Base-by-base conservation (phyloP, 768 basidiomycete genomes). In the Pulveroboletus sp. region DNA sequence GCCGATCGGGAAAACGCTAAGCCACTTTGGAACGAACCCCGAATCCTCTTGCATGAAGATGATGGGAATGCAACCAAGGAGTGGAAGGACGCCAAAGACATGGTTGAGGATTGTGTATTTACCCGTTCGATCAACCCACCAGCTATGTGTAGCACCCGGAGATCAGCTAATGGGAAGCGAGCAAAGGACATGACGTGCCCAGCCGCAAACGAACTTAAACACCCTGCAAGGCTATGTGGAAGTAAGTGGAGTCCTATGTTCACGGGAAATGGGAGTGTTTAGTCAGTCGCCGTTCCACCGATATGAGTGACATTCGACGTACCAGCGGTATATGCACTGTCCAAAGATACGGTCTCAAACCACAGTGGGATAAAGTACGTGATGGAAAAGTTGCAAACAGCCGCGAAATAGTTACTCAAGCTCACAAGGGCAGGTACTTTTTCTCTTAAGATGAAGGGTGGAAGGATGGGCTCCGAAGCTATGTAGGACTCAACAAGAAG, bases 1-100 rank as follows among this genome's bases (percentile, higher is more conserved):
- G 7, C 52, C 56, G 7, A 62, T 37, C 6, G 60, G 59, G 24
- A 60, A 47, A 30, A 56, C 32, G n/a, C 51, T 52, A 2, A 58
- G 18, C 51, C 58, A 60, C 27, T 55, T 48, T 10, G 15, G 18
- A 5, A 50, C 18, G 37, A 48, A 39, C 3, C 41, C 37, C 3
- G 57, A 57, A 21, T 52, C 35, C 21, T 50, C 57, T 11, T 18
- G 43, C 33, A 55, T 42, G 17, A 50, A 31, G 30, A 51, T 38
- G 46, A 58, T 47, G 24, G 49, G 43, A 15, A 58, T 18, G n/a
- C 50, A 17, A 8, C 53, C 57, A 39, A 10, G 39, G 14, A 58
- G 35, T 12, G 47, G 57, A 46, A 58, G 15, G 27, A 51, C n/a
- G 12, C 57, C 52, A 30, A 38, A 59, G 30, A 51, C 30, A 33